Evolutionary conservation across 208 protist species (phyloP).

Genomic region (Crithidia sp.): DNA sequence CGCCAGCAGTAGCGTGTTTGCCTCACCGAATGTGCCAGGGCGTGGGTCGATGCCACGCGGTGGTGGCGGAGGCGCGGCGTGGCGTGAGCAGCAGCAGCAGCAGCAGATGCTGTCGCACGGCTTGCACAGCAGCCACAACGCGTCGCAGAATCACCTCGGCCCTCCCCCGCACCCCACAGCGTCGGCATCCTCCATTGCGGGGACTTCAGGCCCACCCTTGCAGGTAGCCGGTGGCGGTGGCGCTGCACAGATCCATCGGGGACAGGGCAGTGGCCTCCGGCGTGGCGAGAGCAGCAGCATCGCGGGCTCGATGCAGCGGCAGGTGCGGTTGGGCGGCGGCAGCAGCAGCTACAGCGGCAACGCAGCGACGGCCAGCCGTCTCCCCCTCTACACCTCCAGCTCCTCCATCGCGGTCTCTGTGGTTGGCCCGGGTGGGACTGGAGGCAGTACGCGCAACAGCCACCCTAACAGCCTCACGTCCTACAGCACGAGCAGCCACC

Average conservation of each 20-base stretch:
- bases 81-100: constrained; percentile 7
- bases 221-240: no score
- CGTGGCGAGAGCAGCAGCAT: neutral
- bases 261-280: neutral
- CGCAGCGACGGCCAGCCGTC: neutral
- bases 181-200: neutral
- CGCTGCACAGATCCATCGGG: neutral
- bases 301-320: constrained; percentile 7
- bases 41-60: constrained; percentile 23
- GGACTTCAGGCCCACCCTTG: no score
- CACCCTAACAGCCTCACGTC: constrained; percentile 24
- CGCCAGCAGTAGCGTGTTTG: constrained; percentile 22
- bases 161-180: neutral
- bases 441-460: constrained; percentile 4
- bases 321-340: constrained; percentile 1
- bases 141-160: neutral
- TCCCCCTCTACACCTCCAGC: constrained; percentile 10
- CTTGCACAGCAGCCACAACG: neutral
- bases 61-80: neutral
- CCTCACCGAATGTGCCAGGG: constrained; percentile 19
- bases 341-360: neutral
- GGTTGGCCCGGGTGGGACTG: neutral
- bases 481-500: constrained; percentile 26
- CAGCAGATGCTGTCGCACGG: constrained; percentile 4
- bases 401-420: constrained; percentile 14